These are phyloP conservation scores for Capronia americana DNA, from an alignment of 2,329 filamentous ascomycete genomes.

Conservation along the genomic window DNA sequence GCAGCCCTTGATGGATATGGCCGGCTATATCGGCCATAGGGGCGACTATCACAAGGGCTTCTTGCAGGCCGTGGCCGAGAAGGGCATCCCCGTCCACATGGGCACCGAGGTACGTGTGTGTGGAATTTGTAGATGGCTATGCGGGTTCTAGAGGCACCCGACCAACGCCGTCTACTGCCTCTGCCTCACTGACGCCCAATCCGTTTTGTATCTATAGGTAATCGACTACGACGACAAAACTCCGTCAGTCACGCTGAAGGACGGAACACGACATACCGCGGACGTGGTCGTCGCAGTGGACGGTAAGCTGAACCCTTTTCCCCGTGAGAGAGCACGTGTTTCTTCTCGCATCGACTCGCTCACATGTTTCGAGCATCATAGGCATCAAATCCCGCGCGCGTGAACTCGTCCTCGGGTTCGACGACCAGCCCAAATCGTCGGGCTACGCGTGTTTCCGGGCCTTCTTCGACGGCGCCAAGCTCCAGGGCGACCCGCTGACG, in stretches of 20 bases:
- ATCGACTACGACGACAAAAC: constrained; percentile 31
- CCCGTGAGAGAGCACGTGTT: too few relatives aligned
- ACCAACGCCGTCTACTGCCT: too few relatives aligned
- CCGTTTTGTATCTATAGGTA: constrained; percentile 15
- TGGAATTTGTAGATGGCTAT: neutral
- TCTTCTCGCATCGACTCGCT: neutral
- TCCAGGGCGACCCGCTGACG: constrained; percentile 58
- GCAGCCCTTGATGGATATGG: constrained; percentile 44
- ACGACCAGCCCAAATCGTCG: constrained; percentile 46
- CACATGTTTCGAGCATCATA: constrained; percentile 9
- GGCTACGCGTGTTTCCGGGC: constrained; percentile 44
- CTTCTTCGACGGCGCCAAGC: constrained; percentile 50
- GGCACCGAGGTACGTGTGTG: constrained; percentile 46
- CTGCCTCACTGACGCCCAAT: too few relatives aligned
- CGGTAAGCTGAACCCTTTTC: too few relatives aligned
- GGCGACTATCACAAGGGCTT: constrained; percentile 67
- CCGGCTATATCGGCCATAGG: constrained; percentile 66
- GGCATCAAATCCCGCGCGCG: constrained; percentile 62
- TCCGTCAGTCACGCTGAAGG: constrained; percentile 30
- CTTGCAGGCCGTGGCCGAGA: constrained; percentile 57
- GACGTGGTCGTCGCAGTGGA: constrained; percentile 61
- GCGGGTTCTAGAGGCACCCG: too few relatives aligned
- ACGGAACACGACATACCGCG: constrained; percentile 42
- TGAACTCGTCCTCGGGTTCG: constrained; percentile 53
- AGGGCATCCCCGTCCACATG: constrained; percentile 44